Base-by-base conservation (phyloP, 2,329 filamentous ascomycete species). In the Aspergillus tubingensis region DNA sequence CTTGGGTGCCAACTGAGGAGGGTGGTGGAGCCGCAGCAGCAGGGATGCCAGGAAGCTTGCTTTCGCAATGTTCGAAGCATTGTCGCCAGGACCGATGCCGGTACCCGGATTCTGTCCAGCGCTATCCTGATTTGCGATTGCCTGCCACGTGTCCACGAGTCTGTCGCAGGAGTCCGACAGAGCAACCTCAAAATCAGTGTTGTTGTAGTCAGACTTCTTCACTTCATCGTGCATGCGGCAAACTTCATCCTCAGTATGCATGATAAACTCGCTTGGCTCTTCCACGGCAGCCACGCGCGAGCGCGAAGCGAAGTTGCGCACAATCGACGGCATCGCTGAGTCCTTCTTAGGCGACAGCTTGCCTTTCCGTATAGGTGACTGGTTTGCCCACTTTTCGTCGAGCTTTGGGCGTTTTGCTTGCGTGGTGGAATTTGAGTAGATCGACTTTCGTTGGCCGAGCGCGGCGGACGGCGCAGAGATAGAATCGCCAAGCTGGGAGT, bases 31-130 rank as follows among this genome's bases (percentile, higher is more conserved):
- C 63, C 87, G 87, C 39, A 98, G 83, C 39, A 96, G 82, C 23
- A 97, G 81, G 30, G 87, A 87, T 15, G 90, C 89, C n/a, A 97
- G 74, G 68, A 88, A 96, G 58, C 86, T 85, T 3, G 93, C 92
- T 72, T 94, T 93, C 57, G 88, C 83, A 61, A 92, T 87, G 5
- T 88, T 78, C 4, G 86, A 82, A 1, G 86, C 83, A 38, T 85
- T 77, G 8, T 85, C 79, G 3, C 85, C 86, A 30, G 86, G 90
- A 0, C 88, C 90, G 70, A 92, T 87, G 48, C 85, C 86, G 19
- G 83, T 82, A 43, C 79, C 77, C 56, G 86, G 82, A 25, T 68
- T 44, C 19, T 55, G 66, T 13, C 62, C 61, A n/a, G 65, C 59
- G 6, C 65, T 69, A 85, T 85, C 64, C 82, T 81, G 56, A 23